These are phyloP conservation scores for Nicotiana knightiana DNA, from an alignment of 257 asterid genomes.

Conservation along the genomic window DNA sequence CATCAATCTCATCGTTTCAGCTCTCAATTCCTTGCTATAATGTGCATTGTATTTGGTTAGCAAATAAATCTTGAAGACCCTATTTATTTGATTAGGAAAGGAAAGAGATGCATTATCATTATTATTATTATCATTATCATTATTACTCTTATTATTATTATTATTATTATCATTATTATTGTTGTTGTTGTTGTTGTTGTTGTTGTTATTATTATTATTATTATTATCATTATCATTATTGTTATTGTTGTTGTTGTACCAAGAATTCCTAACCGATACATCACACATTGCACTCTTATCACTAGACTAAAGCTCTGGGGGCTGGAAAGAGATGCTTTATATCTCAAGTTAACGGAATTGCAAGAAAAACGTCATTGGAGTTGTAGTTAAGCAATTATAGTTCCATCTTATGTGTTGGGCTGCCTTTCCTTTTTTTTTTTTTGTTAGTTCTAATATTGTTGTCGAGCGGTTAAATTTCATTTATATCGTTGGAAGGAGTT, in stretches of 20 bases:
- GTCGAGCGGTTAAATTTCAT: not conserved
- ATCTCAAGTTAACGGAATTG: not conserved
- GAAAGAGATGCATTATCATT: not conserved
- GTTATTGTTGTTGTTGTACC: no score
- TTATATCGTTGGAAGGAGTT: conserved; percentile 8
- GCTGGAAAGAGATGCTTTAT: not conserved
- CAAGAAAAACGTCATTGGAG: not conserved
- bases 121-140: no score
- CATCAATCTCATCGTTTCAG: not conserved
- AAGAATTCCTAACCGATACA: no score
- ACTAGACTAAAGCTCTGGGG: no score
- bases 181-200: no score
- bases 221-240: no score
- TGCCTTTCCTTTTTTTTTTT: not conserved
- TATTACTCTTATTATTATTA: no score
- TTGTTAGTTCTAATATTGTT: not conserved
- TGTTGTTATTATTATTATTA: no score
- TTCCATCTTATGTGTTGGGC: not conserved
- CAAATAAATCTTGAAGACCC: not conserved
- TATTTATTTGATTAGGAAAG: not conserved
- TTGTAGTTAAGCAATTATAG: not conserved
- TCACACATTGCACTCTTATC: no score
- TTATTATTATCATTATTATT: no score
- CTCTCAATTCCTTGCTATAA: conserved; percentile 1
- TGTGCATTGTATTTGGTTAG: conserved; percentile 2